A percentile compares a stretch with the other conserved stretches of the same genome.
phyloP scores from a whole-genome alignment of 1,139 yeast species.

The Trichomonascaceae sp. region DNA sequence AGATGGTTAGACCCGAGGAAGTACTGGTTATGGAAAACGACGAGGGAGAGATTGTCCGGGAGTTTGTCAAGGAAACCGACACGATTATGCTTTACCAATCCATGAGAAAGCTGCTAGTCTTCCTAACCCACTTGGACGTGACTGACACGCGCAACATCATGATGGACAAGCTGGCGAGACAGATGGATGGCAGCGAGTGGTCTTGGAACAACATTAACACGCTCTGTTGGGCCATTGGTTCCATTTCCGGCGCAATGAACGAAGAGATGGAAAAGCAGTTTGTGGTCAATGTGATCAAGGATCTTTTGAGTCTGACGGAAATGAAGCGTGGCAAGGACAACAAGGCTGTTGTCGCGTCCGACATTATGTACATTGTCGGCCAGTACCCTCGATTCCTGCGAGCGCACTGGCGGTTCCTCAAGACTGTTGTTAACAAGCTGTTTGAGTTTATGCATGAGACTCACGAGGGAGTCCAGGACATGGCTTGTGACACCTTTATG shows the following conservation, averaged over 20 bases:
- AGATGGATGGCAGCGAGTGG: slow-evolving; percentile 96
- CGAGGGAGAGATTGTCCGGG: slow-evolving; percentile 97
- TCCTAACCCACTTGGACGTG: slow-evolving; percentile 89
- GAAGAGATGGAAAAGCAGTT: slow-evolving; percentile 95
- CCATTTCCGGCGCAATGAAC: slow-evolving; percentile 96
- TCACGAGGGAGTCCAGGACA: slow-evolving; percentile 98
- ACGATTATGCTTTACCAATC: slow-evolving; percentile 91
- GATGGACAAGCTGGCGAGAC: slow-evolving; percentile 82
- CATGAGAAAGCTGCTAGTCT: slow-evolving; percentile 90
- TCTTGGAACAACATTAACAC: slow-evolving; percentile 97
- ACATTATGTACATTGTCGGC: slow-evolving; percentile 98
- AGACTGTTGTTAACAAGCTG: slow-evolving; percentile 87
- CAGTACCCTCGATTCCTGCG: slow-evolving; percentile 95
- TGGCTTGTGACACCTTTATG: slow-evolving; percentile 98
- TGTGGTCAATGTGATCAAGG: slow-evolving; percentile 84
- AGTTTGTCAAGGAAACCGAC: slow-evolving; percentile 91
- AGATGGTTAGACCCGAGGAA: slow-evolving; percentile 98
- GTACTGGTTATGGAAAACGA: slow-evolving; percentile 93
- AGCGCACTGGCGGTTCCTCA: slow-evolving; percentile 96
- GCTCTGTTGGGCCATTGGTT: slow-evolving; percentile 98
- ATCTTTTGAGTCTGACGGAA: slow-evolving; percentile 79
- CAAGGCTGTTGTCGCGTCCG: slow-evolving; percentile 97
- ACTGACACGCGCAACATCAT: slow-evolving; percentile 87
- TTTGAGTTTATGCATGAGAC: slow-evolving; percentile 99
- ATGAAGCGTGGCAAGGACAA: slow-evolving; percentile 96